These are phyloP conservation scores for Wickerhamomyces silvicola DNA, from an alignment of 805 yeast species.

Conservation along the genomic window DNA sequence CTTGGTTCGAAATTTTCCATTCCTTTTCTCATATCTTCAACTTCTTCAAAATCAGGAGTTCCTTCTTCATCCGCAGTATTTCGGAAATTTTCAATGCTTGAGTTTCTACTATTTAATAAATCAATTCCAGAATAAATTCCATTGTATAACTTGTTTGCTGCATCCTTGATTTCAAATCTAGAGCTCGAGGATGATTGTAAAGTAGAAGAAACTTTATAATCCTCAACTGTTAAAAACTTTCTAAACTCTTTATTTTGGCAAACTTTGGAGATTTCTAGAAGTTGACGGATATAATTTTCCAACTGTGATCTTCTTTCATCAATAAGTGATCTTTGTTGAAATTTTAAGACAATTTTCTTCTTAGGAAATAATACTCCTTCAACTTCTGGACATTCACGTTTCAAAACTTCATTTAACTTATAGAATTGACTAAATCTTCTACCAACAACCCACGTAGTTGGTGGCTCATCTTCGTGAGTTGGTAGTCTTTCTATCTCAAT, in stretches of 20 bases:
- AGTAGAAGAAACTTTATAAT: constrained; percentile 9
- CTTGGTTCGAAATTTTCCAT: constrained; percentile 34
- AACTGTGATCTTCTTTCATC: constrained; percentile 58
- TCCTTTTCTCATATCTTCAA: constrained; percentile 48
- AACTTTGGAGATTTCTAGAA: constrained; percentile 58
- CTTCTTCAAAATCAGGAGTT: constrained; percentile 14
- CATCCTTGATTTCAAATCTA: constrained; percentile 11
- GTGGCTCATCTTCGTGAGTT: constrained; percentile 35
- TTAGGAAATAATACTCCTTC: constrained; percentile 48
- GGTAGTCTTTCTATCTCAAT: constrained; percentile 61
- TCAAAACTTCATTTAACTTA: constrained; percentile 60
- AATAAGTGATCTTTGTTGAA: constrained; percentile 55
- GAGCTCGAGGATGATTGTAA: constrained; percentile 2
- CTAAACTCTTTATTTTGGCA: constrained; percentile 71
- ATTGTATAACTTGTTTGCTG: constrained; percentile 16
- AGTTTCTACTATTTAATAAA: constrained; percentile 5
- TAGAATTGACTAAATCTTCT: constrained; percentile 82
- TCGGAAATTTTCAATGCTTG: constrained; percentile 12
- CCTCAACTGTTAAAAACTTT: constrained; percentile 53
- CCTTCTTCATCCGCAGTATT: constrained; percentile 5
- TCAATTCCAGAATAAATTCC: constrained; percentile 15
- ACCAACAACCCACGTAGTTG: constrained; percentile 88
- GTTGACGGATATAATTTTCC: constrained; percentile 51
- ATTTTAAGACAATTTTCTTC: constrained; percentile 60
- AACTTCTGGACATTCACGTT: constrained; percentile 43